phyloP scores from a whole-genome alignment of 352 stramenopile species.

The Globisporangium yorkense region DNA sequence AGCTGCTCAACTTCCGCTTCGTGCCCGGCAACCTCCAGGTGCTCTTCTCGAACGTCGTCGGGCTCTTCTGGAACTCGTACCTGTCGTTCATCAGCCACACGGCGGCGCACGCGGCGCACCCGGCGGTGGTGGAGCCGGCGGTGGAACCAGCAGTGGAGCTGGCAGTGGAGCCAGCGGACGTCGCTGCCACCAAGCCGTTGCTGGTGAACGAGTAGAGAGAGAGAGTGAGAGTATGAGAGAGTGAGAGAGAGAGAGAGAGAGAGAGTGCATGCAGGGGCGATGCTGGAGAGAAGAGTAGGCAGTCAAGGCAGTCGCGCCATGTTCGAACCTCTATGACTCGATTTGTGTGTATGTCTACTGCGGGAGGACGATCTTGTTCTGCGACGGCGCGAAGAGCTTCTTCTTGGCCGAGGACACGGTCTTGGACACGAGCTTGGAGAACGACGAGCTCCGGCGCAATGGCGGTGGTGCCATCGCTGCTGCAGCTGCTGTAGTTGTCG shows the following conservation, averaged over 20 bases:
- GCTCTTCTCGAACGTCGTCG: conserved; percentile 79
- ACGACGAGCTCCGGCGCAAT: conserved; percentile 15
- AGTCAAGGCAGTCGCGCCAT: background rate
- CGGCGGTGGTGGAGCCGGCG: background rate
- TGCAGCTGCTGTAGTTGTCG: background rate
- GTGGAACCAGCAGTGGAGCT: background rate
- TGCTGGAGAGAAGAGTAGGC: background rate
- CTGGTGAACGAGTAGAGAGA: background rate
- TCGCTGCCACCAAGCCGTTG: background rate
- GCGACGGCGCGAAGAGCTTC: conserved; percentile 21
- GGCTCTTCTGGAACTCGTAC: conserved; percentile 82
- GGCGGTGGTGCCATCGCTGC: background rate
- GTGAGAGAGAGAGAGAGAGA: background rate
- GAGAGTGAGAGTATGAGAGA: background rate
- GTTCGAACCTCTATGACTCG: background rate
- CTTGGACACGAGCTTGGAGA: conserved; percentile 47
- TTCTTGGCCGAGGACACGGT: conserved; percentile 56
- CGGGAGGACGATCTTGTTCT: conserved; percentile 11
- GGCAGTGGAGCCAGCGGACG: background rate
- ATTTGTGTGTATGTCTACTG: conserved; percentile 1
- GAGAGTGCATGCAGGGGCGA: too few species aligned
- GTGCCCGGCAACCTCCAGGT: conserved; percentile 71
- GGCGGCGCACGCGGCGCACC: background rate
- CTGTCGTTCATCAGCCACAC: conserved; percentile 72
- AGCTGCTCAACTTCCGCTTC: conserved; percentile 81